Evolutionary conservation across 345 rosid species (phyloP), one percentile per base, ranked within the genome.

Genomic region (Linum usitatissimum): DNA sequence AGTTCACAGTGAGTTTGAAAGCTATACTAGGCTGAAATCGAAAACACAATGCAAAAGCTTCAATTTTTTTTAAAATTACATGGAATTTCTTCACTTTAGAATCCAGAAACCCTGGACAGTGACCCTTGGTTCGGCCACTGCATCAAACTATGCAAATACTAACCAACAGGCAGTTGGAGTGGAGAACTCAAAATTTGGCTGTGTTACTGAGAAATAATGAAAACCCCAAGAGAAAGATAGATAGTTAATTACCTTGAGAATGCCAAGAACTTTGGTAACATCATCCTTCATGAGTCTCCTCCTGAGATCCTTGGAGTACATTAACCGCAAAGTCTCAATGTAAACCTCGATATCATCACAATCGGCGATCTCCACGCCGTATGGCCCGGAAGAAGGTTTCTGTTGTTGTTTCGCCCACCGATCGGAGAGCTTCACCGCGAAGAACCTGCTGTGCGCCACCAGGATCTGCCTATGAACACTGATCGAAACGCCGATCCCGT

Each of bases 261-360:
- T 88, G 23, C 91, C 95, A 70, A 90, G 96, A 78, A 94, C 91
- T 75, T 79, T 86, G 57, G 80, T 48, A 5, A 94, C 96, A 54
- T 86, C 99, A 18, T 90, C 93, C 48, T 79, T 84, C 96, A 90
- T 94, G 69, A 90, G 84, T 83, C 77, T 86, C 85, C 85, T 90
- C 79, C 91, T 90, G 63, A 88, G 77, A 79, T 90, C 97, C 68
- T 84, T 82, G n/a, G 91, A 88, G 55, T 90, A 90, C 97, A 94
- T 94, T 61, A 94, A 70, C 78, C 90, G 82, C 77, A 94, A 65
- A 14, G 95, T 88, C 84, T 94, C 99, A 18, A 94, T 79, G 57
- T 94, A 94, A 9, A 94, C 91, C 83, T 94, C 99, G 31, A 94
- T 90, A 69, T 90, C 97, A 68, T 90, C 99, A 59, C 99, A 94